A percentile compares a stretch with the other conserved stretches of the same genome.
Evolutionary conservation across 1,284 basidiomycete species (phyloP).

Genomic region (Fistulinella cinereoalba): DNA sequence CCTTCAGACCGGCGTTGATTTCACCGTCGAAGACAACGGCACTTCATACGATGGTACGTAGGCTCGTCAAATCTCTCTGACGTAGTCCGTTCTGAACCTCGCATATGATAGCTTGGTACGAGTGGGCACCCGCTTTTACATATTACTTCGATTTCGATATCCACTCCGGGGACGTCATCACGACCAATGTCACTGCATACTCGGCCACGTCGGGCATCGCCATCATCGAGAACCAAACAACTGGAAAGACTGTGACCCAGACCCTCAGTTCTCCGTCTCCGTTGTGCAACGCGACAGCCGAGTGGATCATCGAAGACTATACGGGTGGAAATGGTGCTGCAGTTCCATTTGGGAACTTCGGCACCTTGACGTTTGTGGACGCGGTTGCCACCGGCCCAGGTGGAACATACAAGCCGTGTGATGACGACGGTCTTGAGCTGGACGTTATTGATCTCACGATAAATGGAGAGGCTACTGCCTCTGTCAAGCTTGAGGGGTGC

Average conservation of each 20-base stretch:
- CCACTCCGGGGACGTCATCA: neutral
- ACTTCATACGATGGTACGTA: neutral
- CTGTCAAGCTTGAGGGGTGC: too few species aligned
- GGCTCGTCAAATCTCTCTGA: too few species aligned
- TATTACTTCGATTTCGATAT: neutral
- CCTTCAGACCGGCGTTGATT: neutral
- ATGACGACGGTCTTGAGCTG: too few species aligned
- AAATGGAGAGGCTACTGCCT: too few species aligned
- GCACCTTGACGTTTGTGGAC: slow-evolving; percentile 15
- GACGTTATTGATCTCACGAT: too few species aligned
- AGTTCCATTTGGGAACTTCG: slow-evolving; percentile 20
- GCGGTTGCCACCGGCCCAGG: slow-evolving; percentile 14
- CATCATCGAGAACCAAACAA: slow-evolving; percentile 18
- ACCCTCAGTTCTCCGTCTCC: slow-evolving; percentile 3
- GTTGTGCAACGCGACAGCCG: slow-evolving; percentile 11
- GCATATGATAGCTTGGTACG: neutral
- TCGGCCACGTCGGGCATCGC: neutral
- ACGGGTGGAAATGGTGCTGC: neutral
- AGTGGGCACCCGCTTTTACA: neutral
- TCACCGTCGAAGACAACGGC: neutral
- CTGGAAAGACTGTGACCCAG: slow-evolving; percentile 3
- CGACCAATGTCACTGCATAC: neutral
- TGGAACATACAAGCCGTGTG: slow-evolving; percentile 14
- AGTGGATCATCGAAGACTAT: slow-evolving; percentile 29
- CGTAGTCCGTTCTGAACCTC: neutral